phyloP scores from a whole-genome alignment of 1,284 basidiomycete species.

The Somion occarium region DNA sequence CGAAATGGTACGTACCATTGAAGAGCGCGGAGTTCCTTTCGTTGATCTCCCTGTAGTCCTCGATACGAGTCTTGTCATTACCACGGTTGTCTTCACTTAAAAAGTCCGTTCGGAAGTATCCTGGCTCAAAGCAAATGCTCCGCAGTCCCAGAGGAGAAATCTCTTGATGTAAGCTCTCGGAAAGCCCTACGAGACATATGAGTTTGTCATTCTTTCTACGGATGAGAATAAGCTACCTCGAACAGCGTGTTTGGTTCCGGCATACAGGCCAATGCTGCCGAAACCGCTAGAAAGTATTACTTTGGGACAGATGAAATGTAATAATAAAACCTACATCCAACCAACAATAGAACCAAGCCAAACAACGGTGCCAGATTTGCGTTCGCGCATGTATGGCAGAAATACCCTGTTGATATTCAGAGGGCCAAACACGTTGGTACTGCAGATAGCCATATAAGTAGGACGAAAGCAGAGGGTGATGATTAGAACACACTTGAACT shows the following conservation, averaged over 20 bases:
- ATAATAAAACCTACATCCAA: conserved; percentile 24
- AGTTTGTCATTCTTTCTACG: neutral
- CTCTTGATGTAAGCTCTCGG: conserved; percentile 34
- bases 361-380: conserved; percentile 29
- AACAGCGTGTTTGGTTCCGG: conserved; percentile 31
- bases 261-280: conserved; percentile 31
- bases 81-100: conserved; percentile 28
- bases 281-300: conserved; percentile 16
- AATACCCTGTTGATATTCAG: conserved; percentile 35
- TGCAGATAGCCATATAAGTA: too few species aligned
- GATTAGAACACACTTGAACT: conserved; percentile 32
- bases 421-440: conserved; percentile 34
- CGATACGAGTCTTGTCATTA: conserved; percentile 29
- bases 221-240: conserved; percentile 22
- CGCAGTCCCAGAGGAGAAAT: conserved; percentile 38
- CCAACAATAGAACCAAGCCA: conserved; percentile 31
- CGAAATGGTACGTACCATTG: conserved; percentile 9
- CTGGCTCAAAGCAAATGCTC: conserved; percentile 37
- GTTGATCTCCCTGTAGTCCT: conserved; percentile 33
- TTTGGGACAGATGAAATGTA: neutral
- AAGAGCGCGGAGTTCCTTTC: conserved; percentile 19
- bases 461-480: too few species aligned
- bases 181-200: conserved; percentile 23
- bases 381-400: conserved; percentile 33
- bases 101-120: conserved; percentile 39